These are phyloP conservation scores for Kodamaea kaohsiungensis DNA, from an alignment of 805 yeast genomes.

Conservation along the genomic window DNA sequence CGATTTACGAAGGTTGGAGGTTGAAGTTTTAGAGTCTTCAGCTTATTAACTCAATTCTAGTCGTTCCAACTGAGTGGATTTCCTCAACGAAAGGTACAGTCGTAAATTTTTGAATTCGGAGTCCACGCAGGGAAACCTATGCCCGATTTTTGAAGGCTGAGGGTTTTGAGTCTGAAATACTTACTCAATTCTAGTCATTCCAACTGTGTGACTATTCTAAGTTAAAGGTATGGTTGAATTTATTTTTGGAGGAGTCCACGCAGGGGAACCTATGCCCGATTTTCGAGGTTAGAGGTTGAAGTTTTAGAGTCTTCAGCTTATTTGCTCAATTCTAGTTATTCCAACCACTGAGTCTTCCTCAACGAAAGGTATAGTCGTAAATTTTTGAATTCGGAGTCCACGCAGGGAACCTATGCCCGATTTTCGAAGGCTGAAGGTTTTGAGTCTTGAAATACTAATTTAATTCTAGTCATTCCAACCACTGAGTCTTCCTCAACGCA, in stretches of 20 bases:
- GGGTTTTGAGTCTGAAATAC: background rate
- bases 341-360: too few species aligned
- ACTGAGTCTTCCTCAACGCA: too few species aligned
- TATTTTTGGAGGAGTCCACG: background rate
- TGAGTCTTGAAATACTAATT: too few species aligned
- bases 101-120: background rate
- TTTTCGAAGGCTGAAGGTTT: background rate
- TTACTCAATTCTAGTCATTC: too few species aligned
- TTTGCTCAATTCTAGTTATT: too few species aligned
- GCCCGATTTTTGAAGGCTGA: background rate
- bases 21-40: too few species aligned
- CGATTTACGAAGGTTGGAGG: background rate
- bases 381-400: background rate
- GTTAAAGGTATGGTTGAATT: background rate
- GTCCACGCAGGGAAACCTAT: background rate
- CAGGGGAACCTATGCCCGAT: background rate
- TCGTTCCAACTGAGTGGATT: too few species aligned
- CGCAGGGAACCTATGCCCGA: background rate
- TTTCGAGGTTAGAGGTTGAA: background rate
- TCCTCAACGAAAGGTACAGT: background rate
- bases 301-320: too few species aligned
- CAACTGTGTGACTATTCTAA: background rate
- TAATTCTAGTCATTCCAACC: too few species aligned
- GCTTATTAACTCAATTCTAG: too few species aligned
- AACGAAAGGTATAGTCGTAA: too few species aligned